Evolutionary conservation across 371 early-diverging fungal genomes (phyloP), one percentile per base, ranked within the genome.

Genomic region (Lichtheimia ornata): DNA sequence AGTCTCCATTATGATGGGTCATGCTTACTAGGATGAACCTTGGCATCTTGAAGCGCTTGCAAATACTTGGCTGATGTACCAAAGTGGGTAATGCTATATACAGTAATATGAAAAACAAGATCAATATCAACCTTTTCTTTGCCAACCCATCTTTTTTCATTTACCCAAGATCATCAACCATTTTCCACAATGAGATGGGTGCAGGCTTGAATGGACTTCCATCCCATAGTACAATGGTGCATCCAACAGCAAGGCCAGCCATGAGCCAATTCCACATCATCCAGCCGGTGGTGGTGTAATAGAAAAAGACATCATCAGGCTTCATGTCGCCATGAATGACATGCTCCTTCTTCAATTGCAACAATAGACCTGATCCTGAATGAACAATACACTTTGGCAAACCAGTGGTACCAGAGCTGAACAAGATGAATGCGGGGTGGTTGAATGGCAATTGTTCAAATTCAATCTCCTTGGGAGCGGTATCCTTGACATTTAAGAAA

Each of bases 201-300:
- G 84, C 70, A 6, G 97, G 96, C 67, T 90, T 91, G 81, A 98
- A 94, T 1, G 97, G 98, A 45, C 93, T 93, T 20, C 98, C 98
- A 64, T 97, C 97, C 85, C 92, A 98, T 4, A 92, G 74, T 3
- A 97, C 93, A 42, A 96, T 82, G 1, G 96, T 92, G 11, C 83
- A 69, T 25, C 96, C 97, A 12, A 90, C 77, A 28, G 88, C 77
- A n/a, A 95, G 70, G 11, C 85, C 95, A 14, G 88, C 73, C 0
- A 95, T 86, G 22, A 97, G 85, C 97, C 97, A 97, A 74, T 98
- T 96, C 97, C 97, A 98, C 98, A 98, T 98, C 98, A 98, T 98
- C 97, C 97, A 96, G 7, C 96, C 96, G 0, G 95, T 95, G 0
- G 97, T 97, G 0, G 97, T 95, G 72, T 97, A 98, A 64, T 97